phyloP scores from a whole-genome alignment of 352 stramenopile genomes.

The Ophiocytium majus region DNA sequence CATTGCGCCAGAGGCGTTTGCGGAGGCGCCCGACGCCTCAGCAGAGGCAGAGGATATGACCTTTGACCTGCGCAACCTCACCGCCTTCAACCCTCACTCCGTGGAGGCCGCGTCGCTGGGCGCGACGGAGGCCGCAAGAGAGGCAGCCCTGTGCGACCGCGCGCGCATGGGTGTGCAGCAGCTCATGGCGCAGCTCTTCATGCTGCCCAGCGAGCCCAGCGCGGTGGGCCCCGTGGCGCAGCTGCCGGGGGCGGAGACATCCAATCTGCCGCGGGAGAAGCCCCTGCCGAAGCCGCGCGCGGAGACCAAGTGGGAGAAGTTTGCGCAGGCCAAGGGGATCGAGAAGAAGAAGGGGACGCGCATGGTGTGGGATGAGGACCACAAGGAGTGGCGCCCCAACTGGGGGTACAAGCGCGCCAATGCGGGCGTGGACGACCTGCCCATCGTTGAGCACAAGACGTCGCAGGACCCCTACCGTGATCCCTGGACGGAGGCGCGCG shows the following conservation, averaged over 20 bases:
- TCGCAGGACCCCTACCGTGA: slow-evolving; percentile 78
- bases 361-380: slow-evolving; percentile 93
- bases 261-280: slow-evolving; percentile 28
- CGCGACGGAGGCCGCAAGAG: neutral
- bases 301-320: slow-evolving; percentile 98
- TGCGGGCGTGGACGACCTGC: slow-evolving; percentile 82
- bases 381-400: slow-evolving; percentile 82
- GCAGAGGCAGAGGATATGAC: slow-evolving; percentile 30
- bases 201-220: slow-evolving; percentile 81
- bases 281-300: slow-evolving; percentile 69
- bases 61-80: slow-evolving; percentile 55
- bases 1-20: slow-evolving; percentile 33
- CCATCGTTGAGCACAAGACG: slow-evolving; percentile 78
- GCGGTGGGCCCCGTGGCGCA: slow-evolving; percentile 82
- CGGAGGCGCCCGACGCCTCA: neutral
- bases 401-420: slow-evolving; percentile 81
- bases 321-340: slow-evolving; percentile 95
- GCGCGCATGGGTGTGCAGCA: slow-evolving; percentile 23
- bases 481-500: slow-evolving; percentile 86
- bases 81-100: slow-evolving; percentile 49
- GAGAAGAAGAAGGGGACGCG: slow-evolving; percentile 90
- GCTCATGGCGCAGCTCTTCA: slow-evolving; percentile 61
- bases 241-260: slow-evolving; percentile 58
- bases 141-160: slow-evolving; percentile 20
- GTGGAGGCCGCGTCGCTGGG: slow-evolving; percentile 37